These are phyloP conservation scores for Cladophialophora chaetospira DNA, from an alignment of 2,329 filamentous ascomycete genomes.

Conservation along the genomic window DNA sequence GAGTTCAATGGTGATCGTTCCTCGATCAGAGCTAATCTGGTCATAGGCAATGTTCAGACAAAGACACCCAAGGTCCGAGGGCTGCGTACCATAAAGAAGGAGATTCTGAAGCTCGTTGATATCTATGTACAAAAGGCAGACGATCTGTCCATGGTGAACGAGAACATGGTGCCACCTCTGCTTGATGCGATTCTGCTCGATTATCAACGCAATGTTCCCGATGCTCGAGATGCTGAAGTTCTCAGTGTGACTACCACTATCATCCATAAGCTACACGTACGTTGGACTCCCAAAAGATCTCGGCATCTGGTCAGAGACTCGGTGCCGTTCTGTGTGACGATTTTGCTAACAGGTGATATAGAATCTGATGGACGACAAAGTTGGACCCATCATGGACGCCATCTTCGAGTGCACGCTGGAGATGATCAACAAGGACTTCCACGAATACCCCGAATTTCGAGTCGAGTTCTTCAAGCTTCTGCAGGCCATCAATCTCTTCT, in stretches of 20 bases:
- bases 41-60: constrained; percentile 79
- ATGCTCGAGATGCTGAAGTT: constrained; percentile 93
- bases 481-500: constrained; percentile 93
- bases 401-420: constrained; percentile 98
- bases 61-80: constrained; percentile 97
- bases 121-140: constrained; percentile 98
- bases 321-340: constrained; percentile 29
- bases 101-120: constrained; percentile 97
- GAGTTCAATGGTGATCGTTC: constrained; percentile 35
- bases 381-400: constrained; percentile 96
- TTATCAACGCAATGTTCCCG: constrained; percentile 95
- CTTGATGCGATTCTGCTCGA: constrained; percentile 92
- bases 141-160: constrained; percentile 88
- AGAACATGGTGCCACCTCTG: constrained; percentile 92
- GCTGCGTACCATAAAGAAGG: constrained; percentile 96
- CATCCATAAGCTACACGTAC: constrained; percentile 92
- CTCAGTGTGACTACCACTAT: constrained; percentile 97
- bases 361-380: constrained; percentile 97
- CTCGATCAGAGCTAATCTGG: constrained; percentile 24
- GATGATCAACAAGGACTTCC: constrained; percentile 99
- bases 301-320: constrained; percentile 52
- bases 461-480: constrained; percentile 99
- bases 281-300: constrained; percentile 59
- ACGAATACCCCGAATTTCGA: constrained; percentile 95
- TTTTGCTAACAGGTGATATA: constrained; percentile 47